Evolutionary conservation across 352 stramenopile species (phyloP), one percentile per base, ranked within the genome.

Genomic region (Phytophthora uliginosa): DNA sequence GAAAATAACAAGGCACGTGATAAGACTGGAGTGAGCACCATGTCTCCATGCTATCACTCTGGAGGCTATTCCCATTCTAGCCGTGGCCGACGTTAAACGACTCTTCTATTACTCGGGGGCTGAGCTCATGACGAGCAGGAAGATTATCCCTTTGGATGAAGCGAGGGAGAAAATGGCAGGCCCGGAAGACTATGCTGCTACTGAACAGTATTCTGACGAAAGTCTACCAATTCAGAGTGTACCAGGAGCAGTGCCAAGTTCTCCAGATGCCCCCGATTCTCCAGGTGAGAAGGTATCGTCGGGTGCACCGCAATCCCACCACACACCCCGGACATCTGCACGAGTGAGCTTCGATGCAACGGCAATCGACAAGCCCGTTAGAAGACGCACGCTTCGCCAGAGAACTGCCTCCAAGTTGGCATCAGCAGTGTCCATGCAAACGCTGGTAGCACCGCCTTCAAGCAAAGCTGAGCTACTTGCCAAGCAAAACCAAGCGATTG

Each of bases 31-130:
- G 3, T 59, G 31, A 1, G 42, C 42, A 24, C 54, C 33, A 50
- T 24, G 12, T 61, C 2, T 48, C 61, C 12, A 72, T 87, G 47
- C 24, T 61, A n/a, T 75, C 72, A 36, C 76, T 84, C 12, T 17
- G 36, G 57, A 36, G 22, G 20, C 51, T 73, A 69, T 73, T 73
- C 51, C 59, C 40, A 51, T 58, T 72, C 20, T 31, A 36, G 33
- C 56, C 3, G 52, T 24, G 48, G 22, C 58, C 36, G 9, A 13
- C 45, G 38, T 42, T 20, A 52, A 13, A 24, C 47, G 48, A 42
- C n/a, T 50, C 42, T 9, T 50, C 17, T 33, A 15, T 31, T 18
- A 17, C 58, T 51, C 47, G n/a, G 7, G 28, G 20, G 28, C 40
- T 15, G 12, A 57, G 38, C 20, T 34, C 8, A 76, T 76, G 69